Conservation (phyloP, 2,329 filamentous ascomycete genomes). For the Gyromitra esculenta region DNA sequence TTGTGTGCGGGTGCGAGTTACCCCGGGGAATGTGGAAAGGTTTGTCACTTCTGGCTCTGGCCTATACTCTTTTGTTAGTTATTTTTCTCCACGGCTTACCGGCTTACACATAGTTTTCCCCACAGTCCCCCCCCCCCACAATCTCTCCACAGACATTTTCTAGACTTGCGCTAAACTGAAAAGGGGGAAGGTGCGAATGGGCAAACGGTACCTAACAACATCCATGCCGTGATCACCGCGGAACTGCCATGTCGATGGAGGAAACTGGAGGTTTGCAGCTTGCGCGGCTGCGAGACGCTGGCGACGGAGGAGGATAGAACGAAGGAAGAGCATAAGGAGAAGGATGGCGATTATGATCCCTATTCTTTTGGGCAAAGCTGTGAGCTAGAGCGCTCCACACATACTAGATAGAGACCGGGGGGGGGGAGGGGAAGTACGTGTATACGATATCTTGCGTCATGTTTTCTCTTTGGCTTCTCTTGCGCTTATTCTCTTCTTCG, state of each 20-base stretch:
- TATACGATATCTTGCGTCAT: slow-evolving; percentile 43
- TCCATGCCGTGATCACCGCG: slow-evolving; percentile 24
- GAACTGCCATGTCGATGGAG: background rate
- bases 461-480: background rate
- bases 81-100: background rate
- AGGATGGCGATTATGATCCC: slow-evolving; percentile 42
- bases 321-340: slow-evolving; percentile 42
- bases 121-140: background rate
- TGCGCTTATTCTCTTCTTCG: background rate
- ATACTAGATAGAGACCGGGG: background rate
- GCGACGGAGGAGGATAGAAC: slow-evolving; percentile 41
- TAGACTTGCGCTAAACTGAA: background rate
- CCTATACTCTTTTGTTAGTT: slow-evolving; percentile 12
- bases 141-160: background rate
- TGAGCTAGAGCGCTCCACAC: background rate
- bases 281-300: slow-evolving; percentile 18
- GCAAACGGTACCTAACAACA: slow-evolving; percentile 26
- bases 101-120: background rate
- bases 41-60: slow-evolving; percentile 35
- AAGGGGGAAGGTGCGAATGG: background rate
- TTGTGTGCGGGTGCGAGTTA: background rate
- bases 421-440: slow-evolving; percentile 26
- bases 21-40: background rate
- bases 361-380: slow-evolving; percentile 15
- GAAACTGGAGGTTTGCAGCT: background rate